These are phyloP conservation scores for Aschersonia sp. DNA, from an alignment of 2,329 filamentous ascomycete genomes.

Conservation along the genomic window DNA sequence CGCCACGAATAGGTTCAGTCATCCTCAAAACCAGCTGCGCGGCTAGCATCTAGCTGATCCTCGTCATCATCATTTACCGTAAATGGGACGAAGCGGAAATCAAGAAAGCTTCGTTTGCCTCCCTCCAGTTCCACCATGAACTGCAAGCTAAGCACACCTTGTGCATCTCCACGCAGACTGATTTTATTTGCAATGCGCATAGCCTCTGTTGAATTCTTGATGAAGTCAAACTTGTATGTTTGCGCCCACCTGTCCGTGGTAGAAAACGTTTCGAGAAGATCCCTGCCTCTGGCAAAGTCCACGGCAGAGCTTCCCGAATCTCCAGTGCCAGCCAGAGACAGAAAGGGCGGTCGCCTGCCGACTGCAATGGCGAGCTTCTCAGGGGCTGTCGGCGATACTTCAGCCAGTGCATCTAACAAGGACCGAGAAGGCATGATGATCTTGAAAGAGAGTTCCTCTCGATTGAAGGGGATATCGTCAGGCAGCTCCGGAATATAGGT, in stretches of 20 bases:
- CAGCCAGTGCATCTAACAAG: conserved; percentile 56
- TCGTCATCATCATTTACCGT: conserved; percentile 40
- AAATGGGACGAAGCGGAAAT: conserved; percentile 70
- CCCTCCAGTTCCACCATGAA: conserved; percentile 87
- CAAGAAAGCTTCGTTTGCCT: conserved; percentile 56
- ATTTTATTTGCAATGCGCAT: conserved; percentile 91
- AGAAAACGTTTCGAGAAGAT: conserved; percentile 61
- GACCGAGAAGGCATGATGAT: conserved; percentile 79
- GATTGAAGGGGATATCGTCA: conserved; percentile 78
- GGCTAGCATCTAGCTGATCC: conserved; percentile 1
- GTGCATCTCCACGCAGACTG: conserved; percentile 71
- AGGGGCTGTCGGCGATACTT: conserved; percentile 57
- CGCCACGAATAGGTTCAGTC: neutral
- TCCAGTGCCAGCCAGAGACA: conserved; percentile 53
- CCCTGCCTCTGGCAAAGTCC: conserved; percentile 47
- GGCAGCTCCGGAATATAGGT: conserved; percentile 68
- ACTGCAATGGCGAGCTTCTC: conserved; percentile 55
- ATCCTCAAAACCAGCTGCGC: conserved; percentile 1
- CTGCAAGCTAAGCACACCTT: conserved; percentile 85
- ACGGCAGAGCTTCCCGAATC: conserved; percentile 49
- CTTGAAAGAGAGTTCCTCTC: conserved; percentile 69
- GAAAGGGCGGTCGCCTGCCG: conserved; percentile 49
- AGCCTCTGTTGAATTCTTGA: conserved; percentile 77
- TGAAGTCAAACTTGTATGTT: conserved; percentile 72
- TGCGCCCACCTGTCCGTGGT: conserved; percentile 48